Conservation (phyloP, 345 rosid genomes). For the Melaleuca alternifolia region DNA sequence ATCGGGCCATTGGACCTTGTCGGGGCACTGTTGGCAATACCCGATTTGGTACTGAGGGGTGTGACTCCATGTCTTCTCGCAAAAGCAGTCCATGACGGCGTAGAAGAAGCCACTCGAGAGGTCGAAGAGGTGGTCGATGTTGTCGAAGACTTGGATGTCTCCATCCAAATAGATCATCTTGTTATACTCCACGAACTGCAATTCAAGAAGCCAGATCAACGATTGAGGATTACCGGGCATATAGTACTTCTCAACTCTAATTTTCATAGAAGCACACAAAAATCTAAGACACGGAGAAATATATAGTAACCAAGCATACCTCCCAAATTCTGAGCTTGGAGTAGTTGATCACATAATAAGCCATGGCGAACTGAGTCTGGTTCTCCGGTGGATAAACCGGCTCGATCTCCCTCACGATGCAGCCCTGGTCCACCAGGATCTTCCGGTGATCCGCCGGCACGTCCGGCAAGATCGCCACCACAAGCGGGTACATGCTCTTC, state of each 20-base stretch:
- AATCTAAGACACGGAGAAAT: not conserved
- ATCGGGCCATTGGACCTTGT: not conserved
- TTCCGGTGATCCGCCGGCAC: constrained; percentile 29
- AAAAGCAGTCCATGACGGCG: constrained; percentile 43
- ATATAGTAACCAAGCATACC: not conserved
- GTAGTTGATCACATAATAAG: constrained; percentile 35
- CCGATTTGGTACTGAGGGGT: constrained; percentile 31
- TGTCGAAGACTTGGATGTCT: constrained; percentile 26
- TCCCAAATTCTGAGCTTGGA: constrained; percentile 39
- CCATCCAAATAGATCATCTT: constrained; percentile 29
- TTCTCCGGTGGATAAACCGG: constrained; percentile 28
- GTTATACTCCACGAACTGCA: constrained; percentile 22
- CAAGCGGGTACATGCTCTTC: constrained; percentile 20
- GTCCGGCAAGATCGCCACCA: constrained; percentile 34
- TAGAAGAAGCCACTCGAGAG: constrained; percentile 16
- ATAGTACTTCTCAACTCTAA: no score
- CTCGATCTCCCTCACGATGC: constrained; percentile 24
- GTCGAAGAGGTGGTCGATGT: constrained; percentile 30
- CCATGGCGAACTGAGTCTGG: constrained; percentile 29
- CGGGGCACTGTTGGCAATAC: constrained; percentile 39
- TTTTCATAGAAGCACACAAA: not conserved
- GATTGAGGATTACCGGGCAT: no score
- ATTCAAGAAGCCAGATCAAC: not conserved
- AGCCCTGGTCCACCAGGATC: constrained; percentile 23
- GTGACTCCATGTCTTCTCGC: constrained; percentile 33